Evolutionary conservation across 495 filamentous ascomycete genomes (phyloP), one percentile per base, ranked within the genome.

Genomic region (Jackrogersella minutella): DNA sequence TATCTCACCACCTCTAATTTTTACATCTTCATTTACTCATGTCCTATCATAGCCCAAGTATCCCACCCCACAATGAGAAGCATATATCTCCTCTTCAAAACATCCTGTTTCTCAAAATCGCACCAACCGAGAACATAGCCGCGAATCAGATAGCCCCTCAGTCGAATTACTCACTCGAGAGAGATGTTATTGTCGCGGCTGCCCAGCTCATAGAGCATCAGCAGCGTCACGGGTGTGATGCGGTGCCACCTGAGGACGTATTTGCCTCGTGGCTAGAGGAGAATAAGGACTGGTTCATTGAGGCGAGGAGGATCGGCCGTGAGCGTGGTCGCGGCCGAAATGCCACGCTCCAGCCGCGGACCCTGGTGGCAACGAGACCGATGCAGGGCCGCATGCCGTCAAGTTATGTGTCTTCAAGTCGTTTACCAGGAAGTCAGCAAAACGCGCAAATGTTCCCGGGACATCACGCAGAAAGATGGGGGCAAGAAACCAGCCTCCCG

Each of bases 181-280:
- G 6, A 2, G 28, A 21, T 19, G 7, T 22, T 24, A 44, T 34
- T 10, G 7, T n/a, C 8, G 47, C 47, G 26, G 13, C 22, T 11
- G 5, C 9, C 0, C 24, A 30, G 5, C 24, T 60, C 22, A 17
- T 37, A 16, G 50, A 24, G 16, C 11, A 30, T n/a, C 19, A 19
- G 10, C 33, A 60, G 17, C 22, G 9, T 16, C 9, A 44, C 33
- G 33, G 56, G 19, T 49, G 24, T 5, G 22, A 43, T 11, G 30
- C 58, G 8, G 47, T 30, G 17, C 40, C 28, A 8, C 49, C 30
- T 5, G 11, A n/a, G 2, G 58, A 54, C 13, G 49, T 28, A 5
- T 49, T 37, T 34, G 24, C 28, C 8, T 41, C 37, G 26, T 60
- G 49, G 49, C 39, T 62, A 3, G 39, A 26, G 39, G 31, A 43